Evolutionary conservation across 306 rosid species (phyloP), one percentile per base, ranked within the genome.

Genomic region (Albizia julibrissin): DNA sequence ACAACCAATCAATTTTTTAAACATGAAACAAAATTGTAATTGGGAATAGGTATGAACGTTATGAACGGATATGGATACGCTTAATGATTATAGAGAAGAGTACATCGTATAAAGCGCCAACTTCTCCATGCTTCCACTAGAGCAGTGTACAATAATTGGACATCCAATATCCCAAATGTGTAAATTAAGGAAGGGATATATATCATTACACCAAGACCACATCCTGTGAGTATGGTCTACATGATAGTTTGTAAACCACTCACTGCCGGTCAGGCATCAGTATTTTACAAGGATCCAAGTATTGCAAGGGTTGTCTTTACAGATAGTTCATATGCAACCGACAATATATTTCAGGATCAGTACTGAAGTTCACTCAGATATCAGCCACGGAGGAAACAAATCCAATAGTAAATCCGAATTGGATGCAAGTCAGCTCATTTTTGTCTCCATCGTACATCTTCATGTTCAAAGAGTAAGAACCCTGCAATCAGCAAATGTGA

Each of bases 391-490:
- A 81, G 26, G 93, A 84, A 59, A 84, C 89, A 82, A 91, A 76
- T 80, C 94, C 97, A 65, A 94, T 87, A 79, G 64, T n/a, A 74
- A 93, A 94, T 74, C 86, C 88, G 33, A 94, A 94, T 46, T 80
- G 64, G 71, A 94, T 81, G 85, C 98, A 94, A 29, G 95, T 87
- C 82, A 94, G 83, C 85, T 88, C 86, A 7, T 87, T 82, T 1
- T 86, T 82, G 72, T 81, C 80, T 77, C 85, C 89, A 80, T 92
- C 97, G 72, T 69, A 83, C 85, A 94, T 79, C 84, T 50, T 91
- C 97, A 94, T 91, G 84, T 76, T 92, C 79, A 94, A 83, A 47
- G 90, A 50, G 89, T 93, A 93, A 0, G 97, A 84, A 62, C 97
- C 97, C 97, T 93, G 93, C 82, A 7, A 46, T 72, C 40, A 27